A percentile compares a stretch with the other conserved stretches of the same genome.
Conservation (phyloP, 768 basidiomycete genomes). For the Phylloporus scabripes region DNA sequence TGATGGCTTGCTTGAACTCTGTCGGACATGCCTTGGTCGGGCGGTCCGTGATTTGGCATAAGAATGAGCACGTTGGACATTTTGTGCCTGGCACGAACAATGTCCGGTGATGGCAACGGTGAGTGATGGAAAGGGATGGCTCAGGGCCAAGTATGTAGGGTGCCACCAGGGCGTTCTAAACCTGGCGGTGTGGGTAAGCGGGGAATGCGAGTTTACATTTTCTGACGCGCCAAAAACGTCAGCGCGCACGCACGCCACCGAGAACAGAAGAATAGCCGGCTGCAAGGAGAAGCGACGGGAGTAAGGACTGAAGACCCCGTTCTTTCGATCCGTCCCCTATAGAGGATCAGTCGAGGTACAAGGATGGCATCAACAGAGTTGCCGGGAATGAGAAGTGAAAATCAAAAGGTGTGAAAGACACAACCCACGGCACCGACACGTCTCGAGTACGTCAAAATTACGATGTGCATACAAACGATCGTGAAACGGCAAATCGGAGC, state of each 20-base stretch:
- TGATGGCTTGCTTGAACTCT: background rate
- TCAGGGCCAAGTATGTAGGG: slow-evolving; percentile 6
- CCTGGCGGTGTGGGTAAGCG: slow-evolving; percentile 4
- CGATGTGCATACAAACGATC: slow-evolving; percentile 8
- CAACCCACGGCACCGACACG: slow-evolving; percentile 21
- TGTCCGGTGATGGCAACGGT: slow-evolving; percentile 5
- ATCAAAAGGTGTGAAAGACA: slow-evolving; percentile 16
- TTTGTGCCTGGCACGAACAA: background rate
- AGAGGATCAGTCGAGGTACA: slow-evolving; percentile 3
- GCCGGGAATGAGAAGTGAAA: slow-evolving; percentile 21
- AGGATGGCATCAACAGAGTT: background rate
- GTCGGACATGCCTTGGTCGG: background rate
- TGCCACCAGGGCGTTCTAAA: slow-evolving; percentile 5
- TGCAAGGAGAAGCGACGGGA: slow-evolving; percentile 6
- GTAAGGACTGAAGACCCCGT: slow-evolving; percentile 13
- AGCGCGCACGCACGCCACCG: slow-evolving; percentile 5
- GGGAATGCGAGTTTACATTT: slow-evolving; percentile 6
- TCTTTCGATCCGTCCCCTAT: slow-evolving; percentile 5
- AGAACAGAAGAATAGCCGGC: slow-evolving; percentile 1
- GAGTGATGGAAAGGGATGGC: slow-evolving; percentile 1
- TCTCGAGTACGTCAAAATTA: slow-evolving; percentile 25
- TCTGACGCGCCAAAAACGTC: slow-evolving; percentile 10
- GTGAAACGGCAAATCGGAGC: slow-evolving; percentile 17
- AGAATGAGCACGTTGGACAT: slow-evolving; percentile 2
- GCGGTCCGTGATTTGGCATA: background rate